Evolutionary conservation across 202 grass and related monocot species (phyloP), one percentile per base, ranked within the genome.

Genomic region (Digitaria exilis): DNA sequence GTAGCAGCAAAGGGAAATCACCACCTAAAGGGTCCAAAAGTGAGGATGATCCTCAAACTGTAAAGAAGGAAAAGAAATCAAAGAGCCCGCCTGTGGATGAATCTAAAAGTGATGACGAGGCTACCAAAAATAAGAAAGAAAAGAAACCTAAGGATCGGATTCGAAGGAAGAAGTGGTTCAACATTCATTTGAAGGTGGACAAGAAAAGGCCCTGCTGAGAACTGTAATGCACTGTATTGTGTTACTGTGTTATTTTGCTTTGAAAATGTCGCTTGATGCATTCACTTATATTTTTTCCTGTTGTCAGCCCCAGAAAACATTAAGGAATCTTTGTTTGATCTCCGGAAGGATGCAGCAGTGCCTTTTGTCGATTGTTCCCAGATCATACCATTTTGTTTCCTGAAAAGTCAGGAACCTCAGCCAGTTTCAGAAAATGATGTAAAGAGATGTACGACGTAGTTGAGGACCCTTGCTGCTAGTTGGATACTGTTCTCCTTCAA

Each of bases 131-230:
- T 51, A 85, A 76, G 71, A 84, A 86, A 26, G 86, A 89, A 76
- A 86, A 85, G 39, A 90, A 76, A 69, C 54, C 72, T 62, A 90
- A 75, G 75, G 82, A 92, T 68, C 85, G 81, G 21, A 39, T 90
- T 73, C 87, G 75, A 52, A 92, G 82, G 78, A 96, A 96, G 84
- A 96, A 90, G 84, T 99, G 96, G 96, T 99, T 94, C 81, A 96
- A 90, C 61, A 92, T 99, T 87, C 91, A 83, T 84, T 75, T 94
- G 89, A 99, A 99, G 89, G 79, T 99, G 67, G 96, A 99, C 89
- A 99, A 91, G 82, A 94, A 82, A 85, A 99, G 90, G 84, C 89
- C 93, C 13, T 94, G 96, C 67, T 99, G 85, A 97, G 52, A 80
- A 88, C 80, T 76, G 77, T 64, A 67, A 74, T 62, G 42, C 46